Evolutionary conservation across 2,329 filamentous ascomycete species (phyloP).

Genomic region (Monilinia vaccinii-corymbosi): DNA sequence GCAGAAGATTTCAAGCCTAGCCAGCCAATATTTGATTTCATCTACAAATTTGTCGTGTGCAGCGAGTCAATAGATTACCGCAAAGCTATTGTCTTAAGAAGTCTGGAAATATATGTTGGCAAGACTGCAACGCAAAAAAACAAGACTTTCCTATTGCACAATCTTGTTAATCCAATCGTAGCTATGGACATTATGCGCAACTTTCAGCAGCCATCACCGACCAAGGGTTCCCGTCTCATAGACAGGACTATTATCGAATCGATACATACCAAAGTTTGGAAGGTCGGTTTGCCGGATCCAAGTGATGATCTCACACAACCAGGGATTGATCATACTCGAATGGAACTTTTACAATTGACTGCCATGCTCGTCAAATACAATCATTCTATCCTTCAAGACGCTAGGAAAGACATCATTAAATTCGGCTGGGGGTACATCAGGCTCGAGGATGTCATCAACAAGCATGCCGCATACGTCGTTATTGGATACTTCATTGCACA

Average conservation of each 20-base stretch:
- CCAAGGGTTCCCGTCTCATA: conserved; percentile 62
- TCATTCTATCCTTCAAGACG: conserved; percentile 75
- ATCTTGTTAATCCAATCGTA: conserved; percentile 91
- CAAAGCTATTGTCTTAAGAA: conserved; percentile 71
- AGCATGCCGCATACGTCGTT: conserved; percentile 93
- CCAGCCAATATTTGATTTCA: conserved; percentile 67
- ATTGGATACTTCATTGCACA: conserved; percentile 97
- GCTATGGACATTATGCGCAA: conserved; percentile 84
- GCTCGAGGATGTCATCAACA: conserved; percentile 98
- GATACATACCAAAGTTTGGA: conserved; percentile 90
- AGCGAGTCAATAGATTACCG: conserved; percentile 81
- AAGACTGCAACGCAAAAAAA: conserved; percentile 75
- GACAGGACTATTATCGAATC: conserved; percentile 82
- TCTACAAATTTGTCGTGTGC: conserved; percentile 77
- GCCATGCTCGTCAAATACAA: conserved; percentile 95
- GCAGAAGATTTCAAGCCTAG: conserved; percentile 72
- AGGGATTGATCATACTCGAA: conserved; percentile 88
- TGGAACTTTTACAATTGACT: conserved; percentile 91
- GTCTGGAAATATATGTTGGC: conserved; percentile 77
- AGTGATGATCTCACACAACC: conserved; percentile 76
- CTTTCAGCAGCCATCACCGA: conserved; percentile 50
- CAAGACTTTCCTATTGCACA: conserved; percentile 85
- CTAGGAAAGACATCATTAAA: conserved; percentile 96
- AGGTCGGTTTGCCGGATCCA: conserved; percentile 71
- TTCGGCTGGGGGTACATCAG: conserved; percentile 98